Conservation (phyloP, 129 eudicot species). For the Ambrosia artemisiifolia region DNA sequence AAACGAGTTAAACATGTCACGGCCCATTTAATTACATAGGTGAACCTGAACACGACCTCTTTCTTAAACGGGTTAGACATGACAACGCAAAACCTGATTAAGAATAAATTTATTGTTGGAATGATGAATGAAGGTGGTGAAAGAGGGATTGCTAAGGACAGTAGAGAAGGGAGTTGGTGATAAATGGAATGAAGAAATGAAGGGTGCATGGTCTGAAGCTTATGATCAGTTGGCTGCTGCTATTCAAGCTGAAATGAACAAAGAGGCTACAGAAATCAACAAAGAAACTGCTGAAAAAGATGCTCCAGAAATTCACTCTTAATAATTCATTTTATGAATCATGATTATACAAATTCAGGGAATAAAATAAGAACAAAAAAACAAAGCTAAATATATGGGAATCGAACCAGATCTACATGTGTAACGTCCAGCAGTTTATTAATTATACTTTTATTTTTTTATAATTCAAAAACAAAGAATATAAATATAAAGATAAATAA, state of each 20-base stretch:
- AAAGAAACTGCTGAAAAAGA: neutral
- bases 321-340: neutral
- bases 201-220: conserved; percentile 60
- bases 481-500: too few species aligned
- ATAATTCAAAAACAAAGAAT: too few species aligned
- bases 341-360: neutral
- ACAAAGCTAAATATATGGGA: neutral
- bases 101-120: neutral
- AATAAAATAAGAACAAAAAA: neutral
- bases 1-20: neutral
- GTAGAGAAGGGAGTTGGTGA: conserved; percentile 57
- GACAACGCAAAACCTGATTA: neutral
- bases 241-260: conserved; percentile 49
- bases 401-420: neutral
- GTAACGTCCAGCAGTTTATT: neutral
- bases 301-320: neutral
- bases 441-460: too few species aligned
- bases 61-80: neutral
- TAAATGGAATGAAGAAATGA: conserved; percentile 62
- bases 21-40: neutral
- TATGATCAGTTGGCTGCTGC: conserved; percentile 70
- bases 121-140: conserved; percentile 22
- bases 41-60: neutral
- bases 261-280: conserved; percentile 21
- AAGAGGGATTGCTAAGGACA: conserved; percentile 56